Evolutionary conservation across 2,329 filamentous ascomycete species (phyloP).

Genomic region (Thyridium curvatum): DNA sequence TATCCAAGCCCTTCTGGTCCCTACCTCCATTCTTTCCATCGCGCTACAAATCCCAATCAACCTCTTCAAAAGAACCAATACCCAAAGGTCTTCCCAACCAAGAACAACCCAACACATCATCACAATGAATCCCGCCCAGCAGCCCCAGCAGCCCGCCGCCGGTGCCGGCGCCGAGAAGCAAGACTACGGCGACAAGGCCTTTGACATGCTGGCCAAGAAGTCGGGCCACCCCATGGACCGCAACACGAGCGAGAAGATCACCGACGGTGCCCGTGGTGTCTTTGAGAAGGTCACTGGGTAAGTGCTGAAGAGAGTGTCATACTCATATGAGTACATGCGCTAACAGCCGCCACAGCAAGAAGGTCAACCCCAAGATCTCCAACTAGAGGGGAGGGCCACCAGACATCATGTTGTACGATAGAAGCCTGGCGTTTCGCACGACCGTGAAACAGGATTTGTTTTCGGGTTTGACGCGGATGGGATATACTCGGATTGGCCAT

Average conservation of each 20-base stretch:
- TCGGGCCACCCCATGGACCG: constrained; percentile 13
- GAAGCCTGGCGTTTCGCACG: no score
- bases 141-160: background rate
- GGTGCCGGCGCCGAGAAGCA: constrained; percentile 4
- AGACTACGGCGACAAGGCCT: constrained; percentile 19
- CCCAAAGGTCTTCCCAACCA: background rate
- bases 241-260: constrained; percentile 23
- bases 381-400: constrained; percentile 9
- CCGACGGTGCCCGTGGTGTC: constrained; percentile 20
- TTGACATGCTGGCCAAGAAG: constrained; percentile 17
- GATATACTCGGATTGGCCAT: no score
- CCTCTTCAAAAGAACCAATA: background rate
- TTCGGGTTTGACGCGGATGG: background rate
- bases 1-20: background rate
- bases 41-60: background rate
- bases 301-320: constrained; percentile 1
- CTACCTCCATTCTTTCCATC: background rate
- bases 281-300: constrained; percentile 33
- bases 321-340: background rate
- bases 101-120: background rate
- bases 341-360: constrained; percentile 18
- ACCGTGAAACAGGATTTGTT: no score
- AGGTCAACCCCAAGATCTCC: constrained; percentile 24
- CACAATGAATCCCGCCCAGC: constrained; percentile 4
- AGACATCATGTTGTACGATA: no score